Evolutionary conservation across 441 rosid species (phyloP).

Genomic region (Eutrema salsugineum): DNA sequence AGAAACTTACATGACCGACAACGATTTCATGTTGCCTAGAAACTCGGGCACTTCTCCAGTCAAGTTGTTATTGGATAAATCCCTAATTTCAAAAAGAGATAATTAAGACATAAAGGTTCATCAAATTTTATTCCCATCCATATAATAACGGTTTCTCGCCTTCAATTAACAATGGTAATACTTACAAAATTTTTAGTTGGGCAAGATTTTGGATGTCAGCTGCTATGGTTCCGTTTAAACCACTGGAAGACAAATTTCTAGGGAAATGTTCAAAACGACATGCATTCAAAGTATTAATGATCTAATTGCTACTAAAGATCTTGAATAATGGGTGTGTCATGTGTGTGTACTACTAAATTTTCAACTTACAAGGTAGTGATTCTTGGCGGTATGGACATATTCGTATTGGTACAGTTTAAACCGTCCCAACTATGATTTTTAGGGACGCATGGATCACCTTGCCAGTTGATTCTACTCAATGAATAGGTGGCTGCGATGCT

Average conservation of each 20-base stretch:
- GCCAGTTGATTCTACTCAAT: constrained; percentile 1
- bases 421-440: background rate
- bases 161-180: background rate
- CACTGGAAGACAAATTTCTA: constrained; percentile 18
- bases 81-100: background rate
- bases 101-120: background rate
- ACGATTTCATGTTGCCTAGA: constrained; percentile 10
- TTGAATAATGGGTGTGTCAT: background rate
- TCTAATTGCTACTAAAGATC: background rate
- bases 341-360: background rate
- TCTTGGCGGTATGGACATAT: background rate
- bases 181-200: background rate
- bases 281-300: background rate
- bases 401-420: background rate
- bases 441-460: constrained; percentile 20
- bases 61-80: constrained; percentile 10
- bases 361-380: background rate
- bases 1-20: constrained; percentile 14
- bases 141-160: background rate
- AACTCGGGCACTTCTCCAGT: constrained; percentile 11
- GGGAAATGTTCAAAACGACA: background rate
- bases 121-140: background rate
- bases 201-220: constrained; percentile 2
- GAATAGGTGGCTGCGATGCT: background rate
- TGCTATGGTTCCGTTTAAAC: constrained; percentile 4